Evolutionary conservation across 2,329 filamentous ascomycete genomes (phyloP), one percentile per base, ranked within the genome.

Genomic region (Helotiales sp.): DNA sequence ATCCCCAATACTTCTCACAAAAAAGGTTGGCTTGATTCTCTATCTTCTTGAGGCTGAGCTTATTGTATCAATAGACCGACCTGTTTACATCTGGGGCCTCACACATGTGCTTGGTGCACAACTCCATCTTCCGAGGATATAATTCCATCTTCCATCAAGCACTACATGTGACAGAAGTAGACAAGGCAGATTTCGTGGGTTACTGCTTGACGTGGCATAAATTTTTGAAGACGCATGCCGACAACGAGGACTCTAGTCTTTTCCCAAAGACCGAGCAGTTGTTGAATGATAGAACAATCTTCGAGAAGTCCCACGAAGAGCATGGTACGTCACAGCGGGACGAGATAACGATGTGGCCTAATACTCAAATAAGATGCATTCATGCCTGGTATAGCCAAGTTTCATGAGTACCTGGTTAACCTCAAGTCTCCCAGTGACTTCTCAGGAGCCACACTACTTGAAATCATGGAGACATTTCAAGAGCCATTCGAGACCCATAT

Each of bases 81-180:
- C 74, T 84, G 62, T 86, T 85, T 70, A 83, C 81, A 1, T 77
- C 75, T 0, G 81, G 81, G 22, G 82, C 84, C 0, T 83, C 82
- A 15, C 81, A 87, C 70, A 87, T 86, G 83, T 76, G 78, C 3
- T 70, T 86, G 52, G 73, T 85, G 51, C 83, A 87, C 75, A 87
- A 87, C 66, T 74, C 80, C 56, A 81, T 87, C 66, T 80, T 87
- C 62, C 81, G 84, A 42, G 82, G 83, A 54, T 85, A 82, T 74
- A 87, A 88, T 71, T 81, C 78, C 66, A 85, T 88, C 67, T 85
- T 82, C 68, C 77, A 80, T 36, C 84, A 87, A 69, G 83, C 82
- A 1, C 76, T 77, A 9, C 74, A 80, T 63, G 71, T 86, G 40
- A 69, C 75, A 7, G 74, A 77, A 2, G 69, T 70, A n/a, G 81